Evolutionary conservation across 1,139 yeast species (phyloP).

Genomic region (Spathaspora jeffriesii): DNA sequence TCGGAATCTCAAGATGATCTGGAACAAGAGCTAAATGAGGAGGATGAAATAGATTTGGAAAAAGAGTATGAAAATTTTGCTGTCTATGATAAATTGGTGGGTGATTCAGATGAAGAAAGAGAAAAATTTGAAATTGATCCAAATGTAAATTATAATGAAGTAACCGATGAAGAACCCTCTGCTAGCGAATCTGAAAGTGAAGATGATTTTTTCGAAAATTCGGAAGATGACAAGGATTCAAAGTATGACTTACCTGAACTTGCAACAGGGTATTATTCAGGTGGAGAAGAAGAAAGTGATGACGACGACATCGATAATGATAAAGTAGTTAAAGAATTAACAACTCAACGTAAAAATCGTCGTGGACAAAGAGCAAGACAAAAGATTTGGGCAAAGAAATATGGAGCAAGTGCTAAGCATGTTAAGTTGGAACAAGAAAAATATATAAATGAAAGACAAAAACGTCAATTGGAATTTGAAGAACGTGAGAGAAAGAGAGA

Average conservation of each 20-base stretch:
- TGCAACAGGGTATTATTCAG: constrained; percentile 79
- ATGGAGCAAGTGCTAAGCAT: constrained; percentile 84
- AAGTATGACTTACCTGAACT: constrained; percentile 62
- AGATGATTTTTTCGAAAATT: constrained; percentile 40
- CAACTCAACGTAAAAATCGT: constrained; percentile 71
- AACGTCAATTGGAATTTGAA: constrained; percentile 65
- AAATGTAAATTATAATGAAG: constrained; percentile 55
- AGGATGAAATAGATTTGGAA: constrained; percentile 12
- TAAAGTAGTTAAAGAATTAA: constrained; percentile 55
- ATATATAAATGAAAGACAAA: constrained; percentile 54
- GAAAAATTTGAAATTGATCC: constrained; percentile 33
- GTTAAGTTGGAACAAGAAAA: constrained; percentile 62
- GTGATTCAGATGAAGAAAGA: constrained; percentile 48
- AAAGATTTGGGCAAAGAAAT: constrained; percentile 92
- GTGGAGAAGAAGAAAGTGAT: constrained; percentile 64
- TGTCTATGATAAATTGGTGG: constrained; percentile 56
- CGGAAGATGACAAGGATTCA: constrained; percentile 9
- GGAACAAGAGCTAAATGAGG: constrained; percentile 14
- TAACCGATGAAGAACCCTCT: constrained; percentile 63
- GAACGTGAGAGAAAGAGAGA: constrained; percentile 71
- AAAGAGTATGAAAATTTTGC: constrained; percentile 30
- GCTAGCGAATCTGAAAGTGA: constrained; percentile 25
- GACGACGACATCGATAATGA: constrained; percentile 56
- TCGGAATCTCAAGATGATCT: constrained; percentile 16
- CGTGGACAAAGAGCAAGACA: constrained; percentile 98